phyloP scores from a whole-genome alignment of 2,329 filamentous ascomycete genomes.

The Nigrograna mackinnonii region DNA sequence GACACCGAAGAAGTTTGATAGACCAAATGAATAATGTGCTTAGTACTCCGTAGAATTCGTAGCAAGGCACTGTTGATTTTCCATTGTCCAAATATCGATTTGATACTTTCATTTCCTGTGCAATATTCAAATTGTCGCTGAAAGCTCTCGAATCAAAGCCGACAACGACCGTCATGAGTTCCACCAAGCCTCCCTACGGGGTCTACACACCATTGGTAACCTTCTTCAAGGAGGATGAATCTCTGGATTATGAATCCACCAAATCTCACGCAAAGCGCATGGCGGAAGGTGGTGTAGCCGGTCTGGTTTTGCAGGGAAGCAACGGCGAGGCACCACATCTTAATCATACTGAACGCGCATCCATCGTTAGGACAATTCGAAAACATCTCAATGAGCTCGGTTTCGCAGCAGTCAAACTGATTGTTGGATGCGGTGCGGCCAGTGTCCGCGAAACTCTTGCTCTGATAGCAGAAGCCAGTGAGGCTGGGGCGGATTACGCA shows the following conservation, averaged over 20 bases:
- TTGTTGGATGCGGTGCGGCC: constrained; percentile 42
- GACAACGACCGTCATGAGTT: background rate
- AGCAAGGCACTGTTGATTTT: too few relatives aligned
- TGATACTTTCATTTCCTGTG: background rate
- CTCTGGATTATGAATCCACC: constrained; percentile 45
- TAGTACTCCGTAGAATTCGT: too few relatives aligned
- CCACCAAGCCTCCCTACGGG: constrained; percentile 8
- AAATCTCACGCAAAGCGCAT: constrained; percentile 49
- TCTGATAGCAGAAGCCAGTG: constrained; percentile 44
- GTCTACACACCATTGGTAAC: constrained; percentile 47
- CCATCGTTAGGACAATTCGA: constrained; percentile 44
- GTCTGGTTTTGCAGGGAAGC: constrained; percentile 52
- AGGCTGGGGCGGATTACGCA: constrained; percentile 46
- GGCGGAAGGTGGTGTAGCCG: constrained; percentile 45
- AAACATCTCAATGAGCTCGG: constrained; percentile 22
- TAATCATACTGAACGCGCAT: constrained; percentile 45
- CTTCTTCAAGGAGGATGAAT: constrained; percentile 43
- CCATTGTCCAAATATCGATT: background rate
- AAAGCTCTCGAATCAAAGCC: background rate
- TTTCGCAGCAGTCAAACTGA: constrained; percentile 36
- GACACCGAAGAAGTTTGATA: too few relatives aligned
- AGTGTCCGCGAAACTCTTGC: constrained; percentile 49
- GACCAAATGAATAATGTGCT: too few relatives aligned
- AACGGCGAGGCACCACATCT: constrained; percentile 52
- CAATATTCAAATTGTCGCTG: background rate